Percentiles rank a stretch among this genome's conserved stretches.
Conservation (phyloP, 768 basidiomycete genomes). For the Pleurotus ostreatus region DNA sequence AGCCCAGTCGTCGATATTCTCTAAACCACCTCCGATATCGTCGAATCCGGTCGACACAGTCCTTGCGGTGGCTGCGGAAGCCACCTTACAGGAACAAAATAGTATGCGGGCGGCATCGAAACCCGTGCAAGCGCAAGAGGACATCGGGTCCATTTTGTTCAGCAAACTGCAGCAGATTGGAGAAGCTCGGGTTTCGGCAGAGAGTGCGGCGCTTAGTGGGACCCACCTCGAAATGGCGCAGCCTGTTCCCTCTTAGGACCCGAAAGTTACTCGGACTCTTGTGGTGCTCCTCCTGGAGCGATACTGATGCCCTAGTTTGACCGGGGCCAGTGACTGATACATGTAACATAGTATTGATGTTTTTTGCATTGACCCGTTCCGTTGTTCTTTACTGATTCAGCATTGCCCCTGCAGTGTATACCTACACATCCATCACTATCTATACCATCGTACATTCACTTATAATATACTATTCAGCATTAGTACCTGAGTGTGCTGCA, state of each 20-base stretch:
- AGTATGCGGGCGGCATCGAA: background rate
- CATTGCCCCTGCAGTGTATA: background rate
- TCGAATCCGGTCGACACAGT: background rate
- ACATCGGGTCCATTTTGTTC: background rate
- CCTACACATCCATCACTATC: background rate
- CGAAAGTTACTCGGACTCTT: background rate
- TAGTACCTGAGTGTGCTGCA: background rate
- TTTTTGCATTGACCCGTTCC: background rate
- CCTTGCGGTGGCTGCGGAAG: background rate
- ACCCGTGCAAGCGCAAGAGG: background rate
- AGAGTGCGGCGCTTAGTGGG: background rate
- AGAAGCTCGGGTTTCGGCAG: background rate
- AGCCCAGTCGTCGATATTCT: slow-evolving; percentile 6
- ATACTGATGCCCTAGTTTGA: no score
- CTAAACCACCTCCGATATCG: slow-evolving; percentile 2
- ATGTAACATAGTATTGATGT: background rate
- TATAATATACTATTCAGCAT: background rate
- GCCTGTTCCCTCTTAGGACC: background rate
- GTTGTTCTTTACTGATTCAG: background rate
- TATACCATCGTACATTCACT: background rate
- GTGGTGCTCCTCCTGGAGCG: background rate
- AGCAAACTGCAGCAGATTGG: slow-evolving; percentile 5
- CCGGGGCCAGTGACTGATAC: no score
- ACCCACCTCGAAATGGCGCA: no score
- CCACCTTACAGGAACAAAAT: background rate